Conservation (phyloP, 768 basidiomycete species). For the Macrolepiota fuliginosa region DNA sequence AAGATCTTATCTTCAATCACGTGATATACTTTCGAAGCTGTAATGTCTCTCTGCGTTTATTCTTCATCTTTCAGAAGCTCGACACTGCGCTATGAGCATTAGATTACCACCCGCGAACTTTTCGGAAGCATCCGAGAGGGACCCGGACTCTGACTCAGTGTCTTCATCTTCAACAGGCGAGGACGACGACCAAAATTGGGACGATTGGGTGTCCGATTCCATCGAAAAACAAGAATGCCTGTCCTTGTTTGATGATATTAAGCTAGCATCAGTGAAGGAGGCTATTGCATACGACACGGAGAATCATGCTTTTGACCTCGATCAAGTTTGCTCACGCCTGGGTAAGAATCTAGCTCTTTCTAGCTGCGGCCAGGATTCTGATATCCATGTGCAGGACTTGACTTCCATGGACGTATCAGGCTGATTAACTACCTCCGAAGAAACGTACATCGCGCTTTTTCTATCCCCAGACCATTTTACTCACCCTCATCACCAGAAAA, state of each 20-base stretch:
- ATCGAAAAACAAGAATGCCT: constrained; percentile 48
- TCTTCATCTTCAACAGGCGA: constrained; percentile 32
- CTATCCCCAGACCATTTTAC: constrained; percentile 8
- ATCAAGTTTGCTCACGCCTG: constrained; percentile 44
- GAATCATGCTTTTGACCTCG: constrained; percentile 62
- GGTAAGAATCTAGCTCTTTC: constrained; percentile 40
- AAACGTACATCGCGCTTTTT: constrained; percentile 41
- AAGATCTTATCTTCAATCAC: neutral
- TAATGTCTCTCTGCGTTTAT: neutral
- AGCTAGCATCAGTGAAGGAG: constrained; percentile 56
- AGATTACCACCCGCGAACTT: constrained; percentile 29
- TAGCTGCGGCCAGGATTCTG: constrained; percentile 1
- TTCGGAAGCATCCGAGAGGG: constrained; percentile 20
- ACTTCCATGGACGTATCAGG: constrained; percentile 76
- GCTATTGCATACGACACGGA: constrained; percentile 60
- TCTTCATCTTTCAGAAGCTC: constrained; percentile 1
- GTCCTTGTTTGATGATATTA: constrained; percentile 74
- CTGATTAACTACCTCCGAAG: constrained; percentile 87
- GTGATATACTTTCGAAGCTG: constrained; percentile 15
- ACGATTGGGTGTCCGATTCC: constrained; percentile 80
- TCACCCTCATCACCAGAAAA: constrained; percentile 42
- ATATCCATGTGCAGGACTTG: constrained; percentile 49
- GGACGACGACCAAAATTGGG: constrained; percentile 64
- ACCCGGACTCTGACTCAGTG: constrained; percentile 24
- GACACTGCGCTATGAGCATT: constrained; percentile 33